phyloP scores from a whole-genome alignment of 106 monocot species.

The Triglochin maritima region DNA sequence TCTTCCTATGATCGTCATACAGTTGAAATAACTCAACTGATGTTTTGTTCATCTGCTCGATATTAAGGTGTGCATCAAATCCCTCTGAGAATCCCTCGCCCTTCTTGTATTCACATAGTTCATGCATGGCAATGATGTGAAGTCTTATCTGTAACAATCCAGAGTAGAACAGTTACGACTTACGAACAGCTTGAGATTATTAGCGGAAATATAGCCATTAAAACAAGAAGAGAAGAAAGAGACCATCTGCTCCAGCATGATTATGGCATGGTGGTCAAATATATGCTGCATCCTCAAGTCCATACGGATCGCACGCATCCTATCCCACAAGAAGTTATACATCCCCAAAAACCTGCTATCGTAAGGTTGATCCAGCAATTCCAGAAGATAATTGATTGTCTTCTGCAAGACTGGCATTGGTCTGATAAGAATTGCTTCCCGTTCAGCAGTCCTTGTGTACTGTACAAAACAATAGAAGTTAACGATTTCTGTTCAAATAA shows the following conservation, averaged over 20 bases:
- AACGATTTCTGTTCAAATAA: too few species aligned
- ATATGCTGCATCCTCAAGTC: conserved; percentile 99
- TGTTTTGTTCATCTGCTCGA: conserved; percentile 99
- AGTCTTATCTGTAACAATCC: conserved; percentile 60
- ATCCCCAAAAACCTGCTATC: conserved; percentile 54
- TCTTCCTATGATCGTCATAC: conserved; percentile 87
- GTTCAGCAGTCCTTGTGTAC: conserved; percentile 90
- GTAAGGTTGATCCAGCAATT: conserved; percentile 73
- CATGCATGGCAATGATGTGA: conserved; percentile 95
- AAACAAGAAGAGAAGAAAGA: conserved; percentile 1
- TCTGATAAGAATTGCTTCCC: conserved; percentile 79
- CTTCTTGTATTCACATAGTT: conserved; percentile 87
- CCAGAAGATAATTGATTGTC: conserved; percentile 82
- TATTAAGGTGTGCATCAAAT: conserved; percentile 98
- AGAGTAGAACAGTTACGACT: background rate
- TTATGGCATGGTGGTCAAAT: conserved; percentile 71
- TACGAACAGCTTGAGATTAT: background rate
- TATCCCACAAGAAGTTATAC: conserved; percentile 98
- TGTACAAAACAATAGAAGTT: conserved; percentile 29
- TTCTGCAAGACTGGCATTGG: conserved; percentile 83
- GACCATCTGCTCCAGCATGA: conserved; percentile 98
- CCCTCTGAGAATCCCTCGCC: conserved; percentile 95
- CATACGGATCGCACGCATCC: conserved; percentile 94
- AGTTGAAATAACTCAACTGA: conserved; percentile 98
- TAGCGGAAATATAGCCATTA: background rate